Conservation (phyloP, 805 yeast species). For the Priceomyces castillae region DNA sequence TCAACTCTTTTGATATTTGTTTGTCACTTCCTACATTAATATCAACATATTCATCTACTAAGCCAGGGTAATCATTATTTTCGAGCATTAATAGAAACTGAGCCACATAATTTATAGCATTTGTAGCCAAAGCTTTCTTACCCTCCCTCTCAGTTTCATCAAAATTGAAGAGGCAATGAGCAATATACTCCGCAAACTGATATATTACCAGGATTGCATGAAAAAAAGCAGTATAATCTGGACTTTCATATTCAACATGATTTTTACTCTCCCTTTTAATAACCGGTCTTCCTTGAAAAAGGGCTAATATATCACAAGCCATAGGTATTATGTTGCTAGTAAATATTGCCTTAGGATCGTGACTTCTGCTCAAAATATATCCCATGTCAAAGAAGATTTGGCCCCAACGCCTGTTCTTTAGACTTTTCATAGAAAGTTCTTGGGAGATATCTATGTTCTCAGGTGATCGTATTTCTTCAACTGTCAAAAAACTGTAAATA, state of each 20-base stretch:
- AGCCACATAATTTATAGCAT: conserved; percentile 31
- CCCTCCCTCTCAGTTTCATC: conserved; percentile 12
- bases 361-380: conserved; percentile 69
- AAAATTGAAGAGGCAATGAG: conserved; percentile 40
- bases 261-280: conserved; percentile 68
- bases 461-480: conserved; percentile 47
- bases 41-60: conserved; percentile 26
- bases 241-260: conserved; percentile 89
- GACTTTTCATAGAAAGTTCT: conserved; percentile 40
- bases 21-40: conserved; percentile 16
- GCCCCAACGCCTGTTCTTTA: conserved; percentile 73
- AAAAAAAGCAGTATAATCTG: conserved; percentile 73
- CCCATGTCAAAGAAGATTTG: conserved; percentile 79
- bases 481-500: conserved; percentile 60
- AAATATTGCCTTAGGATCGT: conserved; percentile 47
- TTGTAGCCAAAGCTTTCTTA: conserved; percentile 15
- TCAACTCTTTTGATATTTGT: conserved; percentile 19
- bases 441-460: conserved; percentile 36
- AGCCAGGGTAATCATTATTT: conserved; percentile 24
- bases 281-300: conserved; percentile 78
- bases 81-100: conserved; percentile 30
- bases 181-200: conserved; percentile 55
- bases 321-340: conserved; percentile 50
- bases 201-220: conserved; percentile 67
- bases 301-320: conserved; percentile 59